Evolutionary conservation across 164 flowering plant species (phyloP).

Genomic region (Stephania yunnanensis): DNA sequence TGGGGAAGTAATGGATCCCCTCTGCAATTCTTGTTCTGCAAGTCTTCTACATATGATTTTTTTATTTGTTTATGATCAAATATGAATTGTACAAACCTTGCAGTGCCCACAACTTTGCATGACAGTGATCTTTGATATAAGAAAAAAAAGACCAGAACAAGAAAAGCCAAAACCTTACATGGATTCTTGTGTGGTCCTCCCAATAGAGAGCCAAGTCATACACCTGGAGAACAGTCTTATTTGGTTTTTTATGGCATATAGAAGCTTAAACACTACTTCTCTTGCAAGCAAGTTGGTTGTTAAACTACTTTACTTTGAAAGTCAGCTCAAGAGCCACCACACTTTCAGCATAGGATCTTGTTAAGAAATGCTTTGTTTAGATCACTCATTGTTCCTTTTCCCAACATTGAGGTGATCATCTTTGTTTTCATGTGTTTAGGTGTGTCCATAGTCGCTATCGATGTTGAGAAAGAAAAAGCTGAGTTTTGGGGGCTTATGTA

Average conservation of each 20-base stretch:
- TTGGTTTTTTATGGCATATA: not conserved
- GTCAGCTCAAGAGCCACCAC: not conserved
- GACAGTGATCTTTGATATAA: not conserved
- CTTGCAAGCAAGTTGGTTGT: not conserved
- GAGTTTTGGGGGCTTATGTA: not conserved
- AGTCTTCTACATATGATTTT: not conserved
- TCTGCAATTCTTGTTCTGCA: not conserved
- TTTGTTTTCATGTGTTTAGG: not conserved
- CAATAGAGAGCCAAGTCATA: not conserved
- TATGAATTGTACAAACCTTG: not conserved
- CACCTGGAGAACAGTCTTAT: not conserved
- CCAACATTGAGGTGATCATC: not conserved
- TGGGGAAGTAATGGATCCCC: not conserved
- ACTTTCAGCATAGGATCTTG: not conserved
- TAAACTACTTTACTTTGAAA: conserved; percentile 2
- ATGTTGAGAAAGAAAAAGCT: not conserved
- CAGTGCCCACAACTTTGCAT: not conserved
- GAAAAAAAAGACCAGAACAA: not conserved
- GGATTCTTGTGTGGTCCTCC: not conserved
- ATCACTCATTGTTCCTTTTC: not conserved
- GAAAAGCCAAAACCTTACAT: not conserved
- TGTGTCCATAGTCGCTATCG: not conserved
- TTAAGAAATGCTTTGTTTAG: not conserved
- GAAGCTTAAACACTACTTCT: conserved; percentile 2
- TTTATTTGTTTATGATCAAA: not conserved